These are phyloP conservation scores for Arxiozyma bovina DNA, from an alignment of 1,139 yeast genomes.

Conservation along the genomic window DNA sequence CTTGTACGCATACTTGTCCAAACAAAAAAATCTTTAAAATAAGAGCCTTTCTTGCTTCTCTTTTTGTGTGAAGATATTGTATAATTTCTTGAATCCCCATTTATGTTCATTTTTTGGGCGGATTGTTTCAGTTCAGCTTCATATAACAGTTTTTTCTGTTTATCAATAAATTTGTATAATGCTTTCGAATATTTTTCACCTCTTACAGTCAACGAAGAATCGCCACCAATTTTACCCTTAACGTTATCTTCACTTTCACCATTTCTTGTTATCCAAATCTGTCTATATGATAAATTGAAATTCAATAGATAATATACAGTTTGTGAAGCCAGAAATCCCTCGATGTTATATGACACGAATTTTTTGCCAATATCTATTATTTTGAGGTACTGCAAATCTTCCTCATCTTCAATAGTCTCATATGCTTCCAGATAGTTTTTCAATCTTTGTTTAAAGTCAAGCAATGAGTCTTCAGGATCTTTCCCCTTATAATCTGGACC, in stretches of 20 bases:
- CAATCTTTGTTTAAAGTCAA: conserved; percentile 75
- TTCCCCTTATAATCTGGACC: conserved; percentile 89
- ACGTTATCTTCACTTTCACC: conserved; percentile 87
- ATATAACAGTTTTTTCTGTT: conserved; percentile 64
- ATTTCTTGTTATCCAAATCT: conserved; percentile 91
- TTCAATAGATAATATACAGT: conserved; percentile 83
- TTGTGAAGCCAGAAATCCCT: conserved; percentile 89
- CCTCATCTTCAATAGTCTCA: conserved; percentile 77
- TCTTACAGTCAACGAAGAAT: conserved; percentile 68
- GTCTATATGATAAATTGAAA: conserved; percentile 82
- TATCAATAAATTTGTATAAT: conserved; percentile 62
- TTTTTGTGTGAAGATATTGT: conserved; percentile 24
- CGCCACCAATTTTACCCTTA: conserved; percentile 83
- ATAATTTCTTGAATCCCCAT: conserved; percentile 40
- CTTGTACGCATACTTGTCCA: conserved; percentile 87
- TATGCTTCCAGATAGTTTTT: conserved; percentile 82
- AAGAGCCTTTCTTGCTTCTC: conserved; percentile 14
- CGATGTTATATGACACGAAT: conserved; percentile 82
- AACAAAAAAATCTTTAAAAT: conserved; percentile 59
- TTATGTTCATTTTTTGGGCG: conserved; percentile 17
- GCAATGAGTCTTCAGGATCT: conserved; percentile 72
- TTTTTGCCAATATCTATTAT: conserved; percentile 95
- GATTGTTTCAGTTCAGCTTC: conserved; percentile 19
- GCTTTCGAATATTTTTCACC: conserved; percentile 70
- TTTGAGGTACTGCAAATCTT: conserved; percentile 77